Evolutionary conservation across 2,329 filamentous ascomycete species (phyloP), one percentile per base, ranked within the genome.

Genomic region (Pestalotiopsis sp.): DNA sequence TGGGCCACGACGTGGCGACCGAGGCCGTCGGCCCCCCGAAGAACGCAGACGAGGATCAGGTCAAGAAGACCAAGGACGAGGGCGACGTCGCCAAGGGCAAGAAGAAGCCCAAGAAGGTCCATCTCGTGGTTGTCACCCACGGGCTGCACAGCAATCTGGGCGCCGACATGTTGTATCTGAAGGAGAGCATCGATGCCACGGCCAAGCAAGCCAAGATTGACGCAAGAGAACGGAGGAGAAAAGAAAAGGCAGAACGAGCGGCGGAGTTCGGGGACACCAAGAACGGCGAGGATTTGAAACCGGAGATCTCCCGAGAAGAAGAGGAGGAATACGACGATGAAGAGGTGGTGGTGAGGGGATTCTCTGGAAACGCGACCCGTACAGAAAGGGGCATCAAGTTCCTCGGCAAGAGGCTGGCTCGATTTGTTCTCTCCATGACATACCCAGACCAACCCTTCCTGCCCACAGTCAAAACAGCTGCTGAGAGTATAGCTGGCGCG

Each of bases 341-440:
- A 74, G 89, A 97, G 77, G 91, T 97, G 14, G 90, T 98, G 74
- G 95, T 98, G 2, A 87, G 95, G 72, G 95, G 95, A 2, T 98
- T 95, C 77, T 90, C 91, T 6, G 94, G 93, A 61, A 98, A 98
- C 79, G 93, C 93, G 7, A 94, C 93, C 41, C 91, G 92, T 68
- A 99, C 96, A 2, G 96, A 99, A 81, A 91, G 92, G 72, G 96
- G 96, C 17, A 98, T 99, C 76, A 97, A 98, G 79, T 99, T 97
- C 79, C 88, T 99, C 4, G 96, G 96, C 23, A 98, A 98, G 79
- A 89, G 96, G 65, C 87, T 99, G 31, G 96, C 96, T 23, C 95
- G 95, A 83, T 97, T 95, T 78, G 89, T 98, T 38, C 85, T 99
- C 58, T 88, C 91, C 66, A 91, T 97, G 83, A 97, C 95, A 38